Evolutionary conservation across 2,329 filamentous ascomycete species (phyloP), one percentile per base, ranked within the genome.

Genomic region (Sclerotinia sclerotiorum): DNA sequence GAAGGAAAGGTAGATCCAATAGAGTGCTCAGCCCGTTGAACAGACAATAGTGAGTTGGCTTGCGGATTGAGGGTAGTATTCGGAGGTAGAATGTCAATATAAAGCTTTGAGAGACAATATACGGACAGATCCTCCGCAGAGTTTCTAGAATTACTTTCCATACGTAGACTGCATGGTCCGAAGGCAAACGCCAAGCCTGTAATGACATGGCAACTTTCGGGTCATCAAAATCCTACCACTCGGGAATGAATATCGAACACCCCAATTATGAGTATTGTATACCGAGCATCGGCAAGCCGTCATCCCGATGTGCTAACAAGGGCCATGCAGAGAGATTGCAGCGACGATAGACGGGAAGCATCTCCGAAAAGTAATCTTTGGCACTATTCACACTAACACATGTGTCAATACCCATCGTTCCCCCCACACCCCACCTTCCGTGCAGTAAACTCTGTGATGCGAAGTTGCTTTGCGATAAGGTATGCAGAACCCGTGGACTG

Each of bases 221-320:
- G 55, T 27, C 29, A 57, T 10, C 7, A 35, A 42, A 42, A 24
- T 27, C 35, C 32, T 57, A 42, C 32, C 55, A 15, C 32, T 27
- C 55, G 35, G 55, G 35, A 39, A 3, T 57, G n/a, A 24, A 42
- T 42, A 42, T 42, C n/a, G 8, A 42, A 39, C 13, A 57, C 19
- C 35, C 5, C n/a, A 27, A 17, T 39, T 24, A n/a, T 57, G 8
- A 42, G 6, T 24, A 24, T n/a, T 58, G 55, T n/a, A 44, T 27
- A 58, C 55, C 35, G 55, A 58, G 35, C 55, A 58, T 42, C 55
- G 35, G 55, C 55, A 58, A 58, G 35, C 55, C 35, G 35, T 42
- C 35, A 44, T 58, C 35, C 55, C 55, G 35, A 58, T 35, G 21
- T 56, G 10, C 4, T 44, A 19, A 58, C n/a, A 58, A 44, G 55